Percentiles rank a stretch among this genome's conserved stretches.
Evolutionary conservation across 768 basidiomycete genomes (phyloP).

Genomic region (Lentinus brumalis): DNA sequence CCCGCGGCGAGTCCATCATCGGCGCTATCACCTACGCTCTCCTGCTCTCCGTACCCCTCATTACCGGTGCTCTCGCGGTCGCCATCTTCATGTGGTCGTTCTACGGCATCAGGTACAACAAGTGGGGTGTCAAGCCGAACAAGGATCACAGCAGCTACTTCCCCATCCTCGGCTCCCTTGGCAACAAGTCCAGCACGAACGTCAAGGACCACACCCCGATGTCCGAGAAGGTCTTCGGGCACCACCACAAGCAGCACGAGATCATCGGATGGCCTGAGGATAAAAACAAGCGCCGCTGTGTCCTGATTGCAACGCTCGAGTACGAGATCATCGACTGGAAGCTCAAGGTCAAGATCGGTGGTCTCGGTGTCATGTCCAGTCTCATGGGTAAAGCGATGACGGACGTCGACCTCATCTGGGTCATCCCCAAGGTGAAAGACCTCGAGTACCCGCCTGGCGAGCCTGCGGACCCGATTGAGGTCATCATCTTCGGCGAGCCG

Average conservation of each 20-base stretch:
- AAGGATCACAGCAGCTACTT: conserved; percentile 79
- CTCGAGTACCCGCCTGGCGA: conserved; percentile 91
- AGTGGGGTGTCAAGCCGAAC: conserved; percentile 80
- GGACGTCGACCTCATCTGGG: conserved; percentile 93
- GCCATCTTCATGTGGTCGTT: conserved; percentile 93
- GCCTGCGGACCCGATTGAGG: conserved; percentile 91
- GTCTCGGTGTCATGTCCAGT: conserved; percentile 96
- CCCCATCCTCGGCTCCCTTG: conserved; percentile 75
- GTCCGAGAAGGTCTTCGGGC: conserved; percentile 70
- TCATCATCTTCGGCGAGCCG: conserved; percentile 93
- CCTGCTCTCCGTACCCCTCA: conserved; percentile 75
- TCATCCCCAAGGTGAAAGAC: conserved; percentile 93
- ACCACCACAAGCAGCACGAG: conserved; percentile 60
- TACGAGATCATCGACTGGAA: conserved; percentile 99
- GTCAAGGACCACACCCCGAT: conserved; percentile 63
- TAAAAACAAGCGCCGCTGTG: conserved; percentile 87
- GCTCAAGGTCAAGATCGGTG: conserved; percentile 96
- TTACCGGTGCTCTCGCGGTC: conserved; percentile 84
- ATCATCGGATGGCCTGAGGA: conserved; percentile 97
- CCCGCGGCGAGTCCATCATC: conserved; percentile 78
- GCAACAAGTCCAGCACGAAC: conserved; percentile 69
- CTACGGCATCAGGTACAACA: conserved; percentile 94
- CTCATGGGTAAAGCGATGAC: conserved; percentile 99
- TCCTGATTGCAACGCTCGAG: conserved; percentile 89
- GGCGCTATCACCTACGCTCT: conserved; percentile 89